Evolutionary conservation across 371 early-diverging fungal genomes (phyloP).

Genomic region (Mortierella sp.): DNA sequence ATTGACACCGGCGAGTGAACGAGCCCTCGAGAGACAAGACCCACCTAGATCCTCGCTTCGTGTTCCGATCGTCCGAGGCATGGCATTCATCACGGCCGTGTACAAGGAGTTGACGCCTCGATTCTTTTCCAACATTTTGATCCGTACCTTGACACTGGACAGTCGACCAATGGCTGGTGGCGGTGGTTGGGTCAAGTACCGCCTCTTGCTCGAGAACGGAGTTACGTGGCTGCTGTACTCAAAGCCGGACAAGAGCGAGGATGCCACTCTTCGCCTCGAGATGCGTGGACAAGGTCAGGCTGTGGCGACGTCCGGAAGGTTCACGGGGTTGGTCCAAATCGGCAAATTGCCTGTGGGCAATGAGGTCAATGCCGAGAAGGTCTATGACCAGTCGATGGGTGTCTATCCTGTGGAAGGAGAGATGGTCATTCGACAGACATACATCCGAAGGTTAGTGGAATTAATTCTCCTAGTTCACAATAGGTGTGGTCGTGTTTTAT

Average conservation of each 20-base stretch:
- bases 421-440: conserved; percentile 27
- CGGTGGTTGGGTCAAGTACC: conserved; percentile 45
- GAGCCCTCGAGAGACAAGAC: neutral
- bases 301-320: conserved; percentile 38
- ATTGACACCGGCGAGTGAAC: conserved; percentile 20
- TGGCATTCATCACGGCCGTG: conserved; percentile 63
- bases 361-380: conserved; percentile 38
- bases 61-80: conserved; percentile 66
- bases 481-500: neutral
- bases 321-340: conserved; percentile 65
- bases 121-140: conserved; percentile 51
- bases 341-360: conserved; percentile 61
- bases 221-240: conserved; percentile 49
- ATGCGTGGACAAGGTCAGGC: conserved; percentile 36
- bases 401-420: conserved; percentile 67
- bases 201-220: conserved; percentile 45
- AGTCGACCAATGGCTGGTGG: neutral
- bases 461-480: neutral
- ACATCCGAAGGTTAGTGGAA: conserved; percentile 23
- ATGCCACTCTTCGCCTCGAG: conserved; percentile 14
- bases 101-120: conserved; percentile 65
- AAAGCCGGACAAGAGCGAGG: neutral
- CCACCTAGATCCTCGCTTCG: conserved; percentile 14
- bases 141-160: conserved; percentile 31
- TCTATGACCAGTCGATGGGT: conserved; percentile 60